phyloP scores from a whole-genome alignment of 352 stramenopile genomes.

The Peronosclerospora sorghi region DNA sequence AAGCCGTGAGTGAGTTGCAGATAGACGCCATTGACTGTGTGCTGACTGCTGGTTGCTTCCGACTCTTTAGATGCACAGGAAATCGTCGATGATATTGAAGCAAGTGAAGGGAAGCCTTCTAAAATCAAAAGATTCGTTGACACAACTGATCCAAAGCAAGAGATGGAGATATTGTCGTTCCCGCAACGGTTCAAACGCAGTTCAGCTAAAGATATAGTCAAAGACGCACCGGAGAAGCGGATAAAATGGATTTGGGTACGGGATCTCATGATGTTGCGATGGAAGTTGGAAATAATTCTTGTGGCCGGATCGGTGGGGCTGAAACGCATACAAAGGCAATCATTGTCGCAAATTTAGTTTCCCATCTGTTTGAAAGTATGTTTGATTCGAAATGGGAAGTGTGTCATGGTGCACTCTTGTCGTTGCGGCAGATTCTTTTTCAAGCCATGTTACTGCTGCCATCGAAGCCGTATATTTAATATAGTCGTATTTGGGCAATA shows the following conservation, averaged over 20 bases:
- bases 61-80: constrained; percentile 40
- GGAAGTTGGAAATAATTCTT: background rate
- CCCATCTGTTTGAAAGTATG: constrained; percentile 87
- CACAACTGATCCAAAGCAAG: constrained; percentile 11
- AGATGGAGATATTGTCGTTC: constrained; percentile 24
- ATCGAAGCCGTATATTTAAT: no score
- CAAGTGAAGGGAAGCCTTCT: constrained; percentile 18
- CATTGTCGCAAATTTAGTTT: constrained; percentile 51
- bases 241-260: constrained; percentile 2
- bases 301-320: background rate
- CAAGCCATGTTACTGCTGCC: constrained; percentile 37
- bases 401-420: constrained; percentile 84
- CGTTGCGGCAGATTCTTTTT: constrained; percentile 80
- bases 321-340: constrained; percentile 8
- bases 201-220: background rate
- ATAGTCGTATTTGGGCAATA: no score
- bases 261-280: background rate
- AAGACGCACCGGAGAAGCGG: constrained; percentile 1
- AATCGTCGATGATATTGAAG: constrained; percentile 58
- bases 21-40: background rate
- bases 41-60: background rate
- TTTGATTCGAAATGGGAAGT: constrained; percentile 91
- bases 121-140: background rate
- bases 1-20: constrained; percentile 27
- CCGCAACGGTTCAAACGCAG: constrained; percentile 9